Evolutionary conservation across 805 yeast genomes (phyloP).

Genomic region (Hanseniaspora lachancei): DNA sequence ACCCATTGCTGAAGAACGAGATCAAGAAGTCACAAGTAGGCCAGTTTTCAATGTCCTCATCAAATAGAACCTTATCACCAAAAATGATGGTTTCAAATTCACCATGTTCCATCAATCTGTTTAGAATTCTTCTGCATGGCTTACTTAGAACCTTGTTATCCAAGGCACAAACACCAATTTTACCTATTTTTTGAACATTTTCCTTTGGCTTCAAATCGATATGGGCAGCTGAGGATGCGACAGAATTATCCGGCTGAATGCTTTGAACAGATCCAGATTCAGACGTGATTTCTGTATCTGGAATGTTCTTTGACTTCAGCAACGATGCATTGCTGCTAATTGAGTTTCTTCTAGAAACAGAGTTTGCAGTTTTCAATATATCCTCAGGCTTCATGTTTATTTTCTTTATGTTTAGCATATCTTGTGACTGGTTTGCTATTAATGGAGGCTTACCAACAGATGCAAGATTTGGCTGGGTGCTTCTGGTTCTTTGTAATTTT

Average conservation of each 20-base stretch:
- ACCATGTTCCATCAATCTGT: slow-evolving; percentile 76
- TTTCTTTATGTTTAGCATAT: not conserved
- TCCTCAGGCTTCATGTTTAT: slow-evolving; percentile 9
- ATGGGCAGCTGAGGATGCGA: not conserved
- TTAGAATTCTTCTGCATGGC: slow-evolving; percentile 85
- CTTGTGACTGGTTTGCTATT: not conserved
- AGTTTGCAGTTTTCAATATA: slow-evolving; percentile 15
- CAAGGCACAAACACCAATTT: slow-evolving; percentile 98
- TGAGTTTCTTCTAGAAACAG: slow-evolving; percentile 24
- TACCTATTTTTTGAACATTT: slow-evolving; percentile 46
- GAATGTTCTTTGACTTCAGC: not conserved
- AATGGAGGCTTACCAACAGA: not conserved
- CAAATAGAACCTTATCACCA: slow-evolving; percentile 92
- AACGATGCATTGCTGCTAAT: slow-evolving; percentile 15
- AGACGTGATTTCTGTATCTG: not conserved
- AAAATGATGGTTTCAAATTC: slow-evolving; percentile 94
- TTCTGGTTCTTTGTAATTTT: slow-evolving; percentile 7
- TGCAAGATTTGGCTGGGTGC: not conserved
- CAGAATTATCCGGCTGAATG: not conserved
- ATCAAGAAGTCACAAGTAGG: slow-evolving; percentile 95
- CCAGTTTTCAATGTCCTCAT: slow-evolving; percentile 91
- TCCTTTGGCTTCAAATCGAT: slow-evolving; percentile 28
- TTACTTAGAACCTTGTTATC: slow-evolving; percentile 90
- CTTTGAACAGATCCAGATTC: not conserved
- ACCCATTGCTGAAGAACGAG: slow-evolving; percentile 88